Evolutionary conservation across 2,329 filamentous ascomycete genomes (phyloP).

Genomic region (Aspergillus uvarum): DNA sequence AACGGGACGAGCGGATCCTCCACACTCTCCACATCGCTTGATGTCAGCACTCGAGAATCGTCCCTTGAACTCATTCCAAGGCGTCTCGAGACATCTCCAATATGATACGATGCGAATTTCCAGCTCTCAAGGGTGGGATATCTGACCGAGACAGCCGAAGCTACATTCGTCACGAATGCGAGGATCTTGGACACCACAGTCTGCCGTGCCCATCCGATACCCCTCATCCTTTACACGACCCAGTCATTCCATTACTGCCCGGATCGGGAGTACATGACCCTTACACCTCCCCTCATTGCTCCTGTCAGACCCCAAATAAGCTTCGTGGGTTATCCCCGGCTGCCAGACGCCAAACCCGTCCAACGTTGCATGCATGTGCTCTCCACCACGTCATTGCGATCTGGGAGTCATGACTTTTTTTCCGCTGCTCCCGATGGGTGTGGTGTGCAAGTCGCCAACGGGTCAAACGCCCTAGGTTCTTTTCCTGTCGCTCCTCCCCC

Average conservation of each 20-base stretch:
- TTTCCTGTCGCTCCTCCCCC: background rate
- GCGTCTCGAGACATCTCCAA: background rate
- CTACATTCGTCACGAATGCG: background rate
- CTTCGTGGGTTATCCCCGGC: conserved; percentile 7
- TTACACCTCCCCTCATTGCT: background rate
- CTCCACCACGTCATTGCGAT: conserved; percentile 18
- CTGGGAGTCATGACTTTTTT: conserved; percentile 8
- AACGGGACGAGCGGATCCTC: conserved; percentile 6
- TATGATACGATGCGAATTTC: background rate
- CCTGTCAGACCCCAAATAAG: conserved; percentile 10
- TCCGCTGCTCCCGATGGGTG: conserved; percentile 11
- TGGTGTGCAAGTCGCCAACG: background rate
- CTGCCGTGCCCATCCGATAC: background rate
- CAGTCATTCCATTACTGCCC: too few species aligned
- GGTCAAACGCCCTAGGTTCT: background rate
- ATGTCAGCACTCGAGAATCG: conserved; percentile 3
- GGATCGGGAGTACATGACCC: background rate
- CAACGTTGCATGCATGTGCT: conserved; percentile 15
- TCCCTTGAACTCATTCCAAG: background rate
- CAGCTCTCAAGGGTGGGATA: background rate
- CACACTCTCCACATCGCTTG: background rate
- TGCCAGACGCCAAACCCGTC: background rate
- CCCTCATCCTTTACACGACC: background rate
- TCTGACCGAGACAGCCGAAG: too few species aligned
- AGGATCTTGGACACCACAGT: background rate